These are phyloP conservation scores for Candida sp. DNA, from an alignment of 1,139 yeast species.

Conservation along the genomic window DNA sequence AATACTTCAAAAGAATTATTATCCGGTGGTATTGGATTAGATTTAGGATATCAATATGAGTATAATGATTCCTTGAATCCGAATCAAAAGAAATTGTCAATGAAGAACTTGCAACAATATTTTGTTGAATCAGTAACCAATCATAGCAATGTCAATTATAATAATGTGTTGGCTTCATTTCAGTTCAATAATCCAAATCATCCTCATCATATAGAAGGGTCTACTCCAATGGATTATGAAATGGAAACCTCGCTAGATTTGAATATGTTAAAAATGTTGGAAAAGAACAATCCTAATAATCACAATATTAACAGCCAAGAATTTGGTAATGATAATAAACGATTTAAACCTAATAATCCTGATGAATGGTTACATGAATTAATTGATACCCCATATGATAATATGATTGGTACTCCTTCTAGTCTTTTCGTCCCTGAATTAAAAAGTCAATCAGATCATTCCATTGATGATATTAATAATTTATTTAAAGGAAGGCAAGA, in stretches of 20 bases:
- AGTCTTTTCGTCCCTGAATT: slow-evolving; percentile 1
- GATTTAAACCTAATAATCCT: slow-evolving; percentile 12
- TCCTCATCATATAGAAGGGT: slow-evolving; percentile 34
- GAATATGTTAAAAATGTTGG: slow-evolving; percentile 5
- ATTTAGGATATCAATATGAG: slow-evolving; percentile 40
- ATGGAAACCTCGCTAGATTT: slow-evolving; percentile 21
- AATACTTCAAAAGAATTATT: slow-evolving; percentile 14
- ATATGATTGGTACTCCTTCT: slow-evolving; percentile 36
- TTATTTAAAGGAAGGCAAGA: slow-evolving; percentile 60
- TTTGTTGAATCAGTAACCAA: slow-evolving; percentile 7
- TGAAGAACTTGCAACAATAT: slow-evolving; percentile 12
- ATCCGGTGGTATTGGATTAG: slow-evolving; percentile 23
- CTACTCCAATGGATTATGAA: slow-evolving; percentile 37
- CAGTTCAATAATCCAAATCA: slow-evolving; percentile 33
- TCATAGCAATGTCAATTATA: slow-evolving; percentile 1
- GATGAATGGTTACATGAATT: slow-evolving; percentile 71
- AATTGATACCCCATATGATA: slow-evolving; percentile 58
- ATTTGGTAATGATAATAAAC: neutral
- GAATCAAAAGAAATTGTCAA: slow-evolving; percentile 11
- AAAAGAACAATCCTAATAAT: neutral
- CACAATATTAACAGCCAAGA: neutral
- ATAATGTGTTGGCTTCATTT: slow-evolving; percentile 16
- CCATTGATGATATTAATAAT: slow-evolving; percentile 35
- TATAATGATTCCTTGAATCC: slow-evolving; percentile 35
- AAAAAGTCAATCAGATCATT: slow-evolving; percentile 1